Base-by-base conservation (phyloP, 805 yeast genomes). In the Scheffersomyces stipitis region DNA sequence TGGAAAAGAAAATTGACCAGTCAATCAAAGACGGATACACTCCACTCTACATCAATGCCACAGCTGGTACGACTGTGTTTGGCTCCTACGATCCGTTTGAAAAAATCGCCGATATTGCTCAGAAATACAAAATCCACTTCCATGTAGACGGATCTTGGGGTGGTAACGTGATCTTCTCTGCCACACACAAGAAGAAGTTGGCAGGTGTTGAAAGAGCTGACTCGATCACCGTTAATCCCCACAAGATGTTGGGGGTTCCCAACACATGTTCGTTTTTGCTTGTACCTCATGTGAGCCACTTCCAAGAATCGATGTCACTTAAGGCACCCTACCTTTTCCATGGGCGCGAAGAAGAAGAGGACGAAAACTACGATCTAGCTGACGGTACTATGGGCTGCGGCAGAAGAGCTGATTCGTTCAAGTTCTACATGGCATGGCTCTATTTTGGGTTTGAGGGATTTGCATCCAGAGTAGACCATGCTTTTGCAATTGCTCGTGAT, bases 381-480 rank as follows among this genome's bases (percentile, higher is more conserved):
- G 91, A 85, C 56, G 95, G 93, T 10, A 87, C 96, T 2, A 81
- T 87, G 90, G 95, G 95, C 6, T 86, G 96, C 56, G 96, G 96
- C 10, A 76, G 96, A 48, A 73, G 96, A 37, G 80, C 93, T 0
- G 96, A 87, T 57, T 76, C 91, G 3, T 64, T 86, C 57, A 86
- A 86, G 60, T 69, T 87, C 51, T 86, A 83, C 56, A 57, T 87
- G 54, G 80, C 85, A 1, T 86, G 96, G 96, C 66, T 81, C 40
- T 87, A 83, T 67, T 87, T 81, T 50, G 96, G 96, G 3, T 59
- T 65, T 3, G 49, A 58, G 26, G 96, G 96, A 1, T 83, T 80
- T 48, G 78, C 64, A 22, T 54, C 66, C 31, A 66, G 95, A 28
- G 73, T 87, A 4, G 84, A 86, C 49, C 90, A 85, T 52, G 91